phyloP scores from a whole-genome alignment of 176 grass and related monocot genomes.

The Cenchrus fungigraminus region DNA sequence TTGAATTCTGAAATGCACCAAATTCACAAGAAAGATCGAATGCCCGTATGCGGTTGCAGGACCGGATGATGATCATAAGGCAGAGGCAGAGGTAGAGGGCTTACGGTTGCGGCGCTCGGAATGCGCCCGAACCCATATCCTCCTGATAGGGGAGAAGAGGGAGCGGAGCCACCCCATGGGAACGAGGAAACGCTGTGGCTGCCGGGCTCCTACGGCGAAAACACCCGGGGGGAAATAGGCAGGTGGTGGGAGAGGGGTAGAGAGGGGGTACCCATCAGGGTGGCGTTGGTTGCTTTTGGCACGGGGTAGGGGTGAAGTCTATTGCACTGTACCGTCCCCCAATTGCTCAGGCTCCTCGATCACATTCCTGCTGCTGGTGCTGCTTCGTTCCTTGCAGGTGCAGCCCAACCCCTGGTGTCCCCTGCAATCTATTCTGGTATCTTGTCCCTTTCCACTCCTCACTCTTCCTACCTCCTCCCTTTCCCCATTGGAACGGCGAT shows the following conservation, averaged over 20 bases:
- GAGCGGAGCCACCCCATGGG: constrained; percentile 77
- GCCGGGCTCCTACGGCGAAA: constrained; percentile 17
- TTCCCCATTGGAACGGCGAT: constrained; percentile 31
- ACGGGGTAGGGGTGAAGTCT: constrained; percentile 53
- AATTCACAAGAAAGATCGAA: not conserved
- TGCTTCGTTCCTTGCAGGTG: constrained; percentile 48
- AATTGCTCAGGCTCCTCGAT: not conserved
- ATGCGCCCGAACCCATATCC: constrained; percentile 63
- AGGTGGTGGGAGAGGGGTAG: constrained; percentile 22
- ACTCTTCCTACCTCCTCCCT: constrained; percentile 54
- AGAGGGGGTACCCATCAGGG: constrained; percentile 51
- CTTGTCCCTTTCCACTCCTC: constrained; percentile 61
- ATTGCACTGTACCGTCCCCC: constrained; percentile 43
- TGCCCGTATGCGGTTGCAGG: not conserved
- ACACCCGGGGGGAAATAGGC: constrained; percentile 30
- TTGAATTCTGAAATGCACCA: not conserved
- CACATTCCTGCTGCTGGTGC: constrained; percentile 33
- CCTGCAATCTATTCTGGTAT: constrained; percentile 63
- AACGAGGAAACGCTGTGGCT: constrained; percentile 9
- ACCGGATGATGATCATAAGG: not conserved
- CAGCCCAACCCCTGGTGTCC: constrained; percentile 50
- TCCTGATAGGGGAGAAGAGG: constrained; percentile 74
- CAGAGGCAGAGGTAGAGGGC: not conserved
- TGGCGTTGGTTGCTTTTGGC: constrained; percentile 66
- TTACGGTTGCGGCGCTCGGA: constrained; percentile 61